phyloP scores from a whole-genome alignment of 148 eudicot species.

The Cornus controversa region DNA sequence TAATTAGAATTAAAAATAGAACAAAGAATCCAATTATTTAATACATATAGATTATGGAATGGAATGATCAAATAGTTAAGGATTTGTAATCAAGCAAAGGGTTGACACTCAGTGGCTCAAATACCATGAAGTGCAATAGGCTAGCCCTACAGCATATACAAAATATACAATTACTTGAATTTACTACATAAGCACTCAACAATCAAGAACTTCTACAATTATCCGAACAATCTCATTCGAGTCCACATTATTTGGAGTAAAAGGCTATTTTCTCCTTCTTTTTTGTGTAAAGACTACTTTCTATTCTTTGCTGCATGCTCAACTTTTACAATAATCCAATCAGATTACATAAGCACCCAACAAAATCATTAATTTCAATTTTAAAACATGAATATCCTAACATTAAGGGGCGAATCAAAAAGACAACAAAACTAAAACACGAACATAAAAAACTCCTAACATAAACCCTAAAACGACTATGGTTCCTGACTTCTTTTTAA shows the following conservation, averaged over 20 bases:
- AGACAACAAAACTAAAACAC: background rate
- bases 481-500: no score
- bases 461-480: background rate
- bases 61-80: background rate
- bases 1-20: background rate
- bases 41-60: background rate
- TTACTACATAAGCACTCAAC: no score
- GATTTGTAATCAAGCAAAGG: background rate
- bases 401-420: background rate
- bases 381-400: background rate
- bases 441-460: background rate
- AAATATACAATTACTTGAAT: background rate
- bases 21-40: background rate
- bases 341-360: background rate
- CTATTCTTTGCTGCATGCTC: no score
- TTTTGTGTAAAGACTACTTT: no score
- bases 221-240: conserved; percentile 5
- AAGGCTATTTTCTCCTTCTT: conserved; percentile 19
- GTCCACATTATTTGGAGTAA: conserved; percentile 18
- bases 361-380: background rate
- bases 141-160: background rate
- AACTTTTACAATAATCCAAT: conserved; percentile 17
- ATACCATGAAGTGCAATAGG: background rate
- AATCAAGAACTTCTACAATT: no score
- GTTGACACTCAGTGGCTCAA: background rate